Evolutionary conservation across 2,329 filamentous ascomycete genomes (phyloP).

Genomic region (Boeremia exigua): DNA sequence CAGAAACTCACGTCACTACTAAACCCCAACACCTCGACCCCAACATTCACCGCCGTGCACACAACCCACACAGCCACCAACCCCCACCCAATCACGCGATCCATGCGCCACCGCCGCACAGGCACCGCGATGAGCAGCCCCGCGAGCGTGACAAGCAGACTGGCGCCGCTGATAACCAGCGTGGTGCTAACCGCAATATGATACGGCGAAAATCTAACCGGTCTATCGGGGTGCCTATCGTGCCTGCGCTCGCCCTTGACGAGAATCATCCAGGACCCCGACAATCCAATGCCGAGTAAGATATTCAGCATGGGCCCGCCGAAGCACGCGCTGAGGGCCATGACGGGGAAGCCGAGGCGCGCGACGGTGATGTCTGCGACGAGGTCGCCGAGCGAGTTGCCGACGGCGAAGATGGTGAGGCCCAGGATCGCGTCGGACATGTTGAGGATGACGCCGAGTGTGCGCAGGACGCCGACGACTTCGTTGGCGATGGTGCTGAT

Average conservation of each 20-base stretch:
- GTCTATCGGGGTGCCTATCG: constrained; percentile 68
- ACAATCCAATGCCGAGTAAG: constrained; percentile 89
- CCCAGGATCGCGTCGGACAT: constrained; percentile 96
- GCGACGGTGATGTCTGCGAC: constrained; percentile 96
- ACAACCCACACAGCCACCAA: constrained; percentile 81
- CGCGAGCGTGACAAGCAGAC: constrained; percentile 79
- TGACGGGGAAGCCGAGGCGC: constrained; percentile 90
- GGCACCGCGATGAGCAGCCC: constrained; percentile 82
- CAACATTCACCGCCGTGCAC: constrained; percentile 81
- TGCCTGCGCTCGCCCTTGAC: constrained; percentile 70
- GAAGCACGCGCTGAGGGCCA: constrained; percentile 94
- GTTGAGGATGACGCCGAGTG: constrained; percentile 85
- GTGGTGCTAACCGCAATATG: constrained; percentile 84
- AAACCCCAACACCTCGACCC: constrained; percentile 69
- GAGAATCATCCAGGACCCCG: constrained; percentile 86
- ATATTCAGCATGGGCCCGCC: constrained; percentile 99
- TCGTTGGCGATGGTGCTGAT: constrained; percentile 95
- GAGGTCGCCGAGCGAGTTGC: constrained; percentile 92
- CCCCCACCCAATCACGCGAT: constrained; percentile 69
- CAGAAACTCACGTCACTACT: constrained; percentile 41
- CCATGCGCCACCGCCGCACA: constrained; percentile 46
- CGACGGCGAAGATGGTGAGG: constrained; percentile 93
- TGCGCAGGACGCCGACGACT: constrained; percentile 93
- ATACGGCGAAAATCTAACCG: constrained; percentile 76
- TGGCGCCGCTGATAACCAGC: constrained; percentile 83